phyloP scores from a whole-genome alignment of 2,329 filamentous ascomycete species.

The Aspergillus transmontanensis region DNA sequence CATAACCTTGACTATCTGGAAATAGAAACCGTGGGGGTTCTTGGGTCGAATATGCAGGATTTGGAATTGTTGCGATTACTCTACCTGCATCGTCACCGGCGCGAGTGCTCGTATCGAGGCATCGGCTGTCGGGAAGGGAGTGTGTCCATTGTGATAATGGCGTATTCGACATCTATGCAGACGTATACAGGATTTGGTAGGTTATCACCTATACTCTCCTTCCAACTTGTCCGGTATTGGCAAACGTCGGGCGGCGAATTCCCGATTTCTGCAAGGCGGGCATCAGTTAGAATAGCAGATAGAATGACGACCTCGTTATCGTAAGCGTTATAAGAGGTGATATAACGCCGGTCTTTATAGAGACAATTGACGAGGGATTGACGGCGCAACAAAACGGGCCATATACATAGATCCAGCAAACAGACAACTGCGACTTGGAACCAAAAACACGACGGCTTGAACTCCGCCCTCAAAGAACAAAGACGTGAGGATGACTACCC shows the following conservation, averaged over 20 bases:
- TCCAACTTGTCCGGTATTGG: neutral
- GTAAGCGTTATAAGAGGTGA: constrained; percentile 11
- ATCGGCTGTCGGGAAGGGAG: constrained; percentile 25
- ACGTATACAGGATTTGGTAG: constrained; percentile 12
- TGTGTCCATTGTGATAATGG: constrained; percentile 32
- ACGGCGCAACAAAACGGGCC: neutral
- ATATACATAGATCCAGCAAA: constrained; percentile 1
- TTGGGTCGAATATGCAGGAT: constrained; percentile 21
- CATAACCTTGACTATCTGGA: constrained; percentile 22
- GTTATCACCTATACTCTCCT: constrained; percentile 6
- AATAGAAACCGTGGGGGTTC: constrained; percentile 29
- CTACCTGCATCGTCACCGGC: constrained; percentile 18
- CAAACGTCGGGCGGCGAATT: neutral
- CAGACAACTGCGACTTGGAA: neutral
- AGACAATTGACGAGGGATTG: constrained; percentile 15
- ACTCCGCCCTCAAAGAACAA: neutral
- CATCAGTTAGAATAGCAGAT: constrained; percentile 16
- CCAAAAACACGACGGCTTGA: neutral
- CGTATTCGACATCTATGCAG: constrained; percentile 35
- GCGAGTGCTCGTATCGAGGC: constrained; percentile 21
- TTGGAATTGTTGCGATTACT: constrained; percentile 17
- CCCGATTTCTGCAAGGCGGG: constrained; percentile 14
- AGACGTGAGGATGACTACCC: neutral
- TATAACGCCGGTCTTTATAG: constrained; percentile 21
- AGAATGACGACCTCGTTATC: constrained; percentile 15